phyloP scores from a whole-genome alignment of 2,329 filamentous ascomycete species.

The Rhynchosporium graminicola region DNA sequence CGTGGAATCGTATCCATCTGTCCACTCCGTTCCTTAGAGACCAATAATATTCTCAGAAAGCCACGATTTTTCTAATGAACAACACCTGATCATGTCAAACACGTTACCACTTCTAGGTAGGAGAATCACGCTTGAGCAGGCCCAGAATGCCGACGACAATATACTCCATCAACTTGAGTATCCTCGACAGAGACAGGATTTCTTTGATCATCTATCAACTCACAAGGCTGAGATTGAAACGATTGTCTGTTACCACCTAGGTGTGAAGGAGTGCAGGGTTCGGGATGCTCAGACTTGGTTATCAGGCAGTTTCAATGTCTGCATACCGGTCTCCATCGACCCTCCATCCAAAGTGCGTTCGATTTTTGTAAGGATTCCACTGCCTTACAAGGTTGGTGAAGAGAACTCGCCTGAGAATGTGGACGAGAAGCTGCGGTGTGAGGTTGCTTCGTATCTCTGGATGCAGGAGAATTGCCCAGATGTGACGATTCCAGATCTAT shows the following conservation, averaged over 20 bases:
- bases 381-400: conserved; percentile 44
- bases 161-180: conserved; percentile 5
- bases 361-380: conserved; percentile 38
- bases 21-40: too few species aligned
- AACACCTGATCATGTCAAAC: not conserved
- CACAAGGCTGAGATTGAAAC: conserved; percentile 12
- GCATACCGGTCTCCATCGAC: conserved; percentile 34
- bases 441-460: conserved; percentile 45
- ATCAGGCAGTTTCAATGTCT: conserved; percentile 42
- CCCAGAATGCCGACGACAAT: conserved; percentile 1
- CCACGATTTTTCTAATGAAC: not conserved
- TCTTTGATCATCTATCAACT: not conserved
- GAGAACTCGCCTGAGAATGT: conserved; percentile 42
- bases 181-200: conserved; percentile 11
- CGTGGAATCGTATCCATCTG: too few species aligned
- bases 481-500: conserved; percentile 14
- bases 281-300: conserved; percentile 35
- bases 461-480: conserved; percentile 40
- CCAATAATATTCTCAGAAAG: too few species aligned
- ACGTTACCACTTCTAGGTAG: conserved; percentile 1
- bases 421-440: conserved; percentile 46
- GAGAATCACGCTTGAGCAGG: not conserved
- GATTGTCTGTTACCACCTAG: conserved; percentile 14
- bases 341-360: not conserved
- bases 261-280: conserved; percentile 20